Conservation (phyloP, 1,284 basidiomycete genomes). For the Cutaneotrichosporon sp. region DNA sequence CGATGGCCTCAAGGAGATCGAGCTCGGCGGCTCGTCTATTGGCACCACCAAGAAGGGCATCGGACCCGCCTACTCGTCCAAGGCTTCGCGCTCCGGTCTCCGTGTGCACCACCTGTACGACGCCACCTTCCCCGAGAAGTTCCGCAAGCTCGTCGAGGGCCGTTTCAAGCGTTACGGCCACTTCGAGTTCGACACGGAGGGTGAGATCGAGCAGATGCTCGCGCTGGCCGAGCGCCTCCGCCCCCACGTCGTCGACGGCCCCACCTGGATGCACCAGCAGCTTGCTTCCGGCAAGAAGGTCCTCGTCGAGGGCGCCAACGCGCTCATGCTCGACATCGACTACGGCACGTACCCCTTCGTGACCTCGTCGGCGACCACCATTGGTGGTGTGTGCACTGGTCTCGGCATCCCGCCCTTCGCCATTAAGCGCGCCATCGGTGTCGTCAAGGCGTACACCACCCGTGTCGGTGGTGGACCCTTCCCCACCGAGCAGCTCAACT, state of each 20-base stretch:
- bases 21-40: constrained; percentile 90
- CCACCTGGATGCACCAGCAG: constrained; percentile 47
- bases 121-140: constrained; percentile 83
- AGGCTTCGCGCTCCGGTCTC: constrained; percentile 93
- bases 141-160: constrained; percentile 93
- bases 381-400: constrained; percentile 93
- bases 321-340: constrained; percentile 97
- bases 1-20: constrained; percentile 96
- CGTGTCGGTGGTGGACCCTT: constrained; percentile 97
- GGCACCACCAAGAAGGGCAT: constrained; percentile 98
- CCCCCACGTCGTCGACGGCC: constrained; percentile 71
- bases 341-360: constrained; percentile 98
- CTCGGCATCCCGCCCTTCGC: constrained; percentile 88
- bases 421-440: constrained; percentile 84
- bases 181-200: constrained; percentile 98
- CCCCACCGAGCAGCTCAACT: constrained; percentile 91
- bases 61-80: constrained; percentile 96
- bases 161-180: constrained; percentile 97
- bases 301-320: constrained; percentile 96
- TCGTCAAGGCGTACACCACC: constrained; percentile 97
- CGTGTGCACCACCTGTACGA: constrained; percentile 97
- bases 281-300: constrained; percentile 73
- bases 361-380: constrained; percentile 87
- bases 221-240: constrained; percentile 80
- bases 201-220: constrained; percentile 90